Evolutionary conservation across 805 yeast genomes (phyloP), one percentile per base, ranked within the genome.

Genomic region (Lipomyces japonicus): DNA sequence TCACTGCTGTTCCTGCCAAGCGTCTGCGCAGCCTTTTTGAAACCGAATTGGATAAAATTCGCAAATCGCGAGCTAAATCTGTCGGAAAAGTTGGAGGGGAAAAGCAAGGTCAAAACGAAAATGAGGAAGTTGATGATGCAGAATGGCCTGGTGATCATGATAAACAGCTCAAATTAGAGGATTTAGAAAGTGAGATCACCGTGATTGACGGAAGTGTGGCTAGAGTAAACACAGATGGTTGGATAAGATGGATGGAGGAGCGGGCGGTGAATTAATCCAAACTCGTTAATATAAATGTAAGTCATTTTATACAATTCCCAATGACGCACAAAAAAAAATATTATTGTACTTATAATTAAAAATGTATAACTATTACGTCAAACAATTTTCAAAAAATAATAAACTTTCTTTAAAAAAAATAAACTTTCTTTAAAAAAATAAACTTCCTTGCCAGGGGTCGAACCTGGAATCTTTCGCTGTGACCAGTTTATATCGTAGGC

Each of bases 201-300:
- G 59, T 86, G 40, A 59, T 79, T 1, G 80, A 79, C 6, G 97
- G 97, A 1, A 84, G 90, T 57, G 84, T 85, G 2, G 68, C 73
- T 62, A 79, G 79, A 58, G 68, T 70, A 14, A 76, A 82, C 28
- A 68, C 77, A 32, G 75, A 70, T 3, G 69, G 69, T 18, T 85
- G 95, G 88, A 78, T 76, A 56, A 75, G 81, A 56, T 90, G 96
- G 96, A 72, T 90, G 30, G 83, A 80, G 56, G 90, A 83, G 64
- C 75, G 78, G 59, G 83, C 82, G 12, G 84, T 82, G 24, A 85
- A 85, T 55, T 72, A 47, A 48, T 30, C 31, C 31, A 14, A 7
- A 14, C 31, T 9, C 31, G 12, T 28, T 14, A 7, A 35, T 14
- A 10, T 7, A 35, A 7, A 35, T 35, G 32, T 28, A 28, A 28